Evolutionary conservation across 2,329 filamentous ascomycete species (phyloP), one percentile per base, ranked within the genome.

Genomic region (Xylariaceae sp.): DNA sequence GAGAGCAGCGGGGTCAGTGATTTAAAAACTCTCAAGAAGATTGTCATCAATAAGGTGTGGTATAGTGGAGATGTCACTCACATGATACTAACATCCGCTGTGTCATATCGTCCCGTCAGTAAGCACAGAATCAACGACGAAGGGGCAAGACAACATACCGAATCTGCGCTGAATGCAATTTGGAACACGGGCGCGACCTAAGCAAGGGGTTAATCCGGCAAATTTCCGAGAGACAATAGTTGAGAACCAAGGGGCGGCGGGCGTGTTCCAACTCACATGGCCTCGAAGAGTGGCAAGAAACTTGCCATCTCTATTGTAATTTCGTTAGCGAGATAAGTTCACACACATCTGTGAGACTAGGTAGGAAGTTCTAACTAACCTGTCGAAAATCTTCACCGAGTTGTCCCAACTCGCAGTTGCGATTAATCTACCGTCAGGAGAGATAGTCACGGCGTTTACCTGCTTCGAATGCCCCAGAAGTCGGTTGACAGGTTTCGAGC

Each of bases 401-500:
- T 97, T 99, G 71, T 99, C 94, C 75, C 92, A 99, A 3, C 87
- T 86, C 6, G 89, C 86, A 39, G 88, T 95, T 6, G 94, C 56
- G 47, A 99, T 91, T 55, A 92, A 80, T 6, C 83, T 79, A 35
- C 91, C 92, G 67, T 97, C 91, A 0, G 92, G 91, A 0, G 90
- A 96, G 72, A 97, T 97, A 0, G 86, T 88, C 47, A 97, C 91
- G 68, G 96, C 89, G 70, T 97, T 96, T 63, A 97, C 91, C 68
- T 92, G 89, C 73, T 97, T 97, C 70, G 96, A 90, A 67, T 99
- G 94, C 2, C 94, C 94, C n/a, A 90, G 73, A 73, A 97, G 81
- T 35, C 91, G 80, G n/a, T 89, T 87, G 3, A 97, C 76, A 0
- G 92, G 91, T 70, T 97, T 96, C 6, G 79, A 88, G 3, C 86